Evolutionary conservation across 441 rosid species (phyloP).

Genomic region (Croton setiger): DNA sequence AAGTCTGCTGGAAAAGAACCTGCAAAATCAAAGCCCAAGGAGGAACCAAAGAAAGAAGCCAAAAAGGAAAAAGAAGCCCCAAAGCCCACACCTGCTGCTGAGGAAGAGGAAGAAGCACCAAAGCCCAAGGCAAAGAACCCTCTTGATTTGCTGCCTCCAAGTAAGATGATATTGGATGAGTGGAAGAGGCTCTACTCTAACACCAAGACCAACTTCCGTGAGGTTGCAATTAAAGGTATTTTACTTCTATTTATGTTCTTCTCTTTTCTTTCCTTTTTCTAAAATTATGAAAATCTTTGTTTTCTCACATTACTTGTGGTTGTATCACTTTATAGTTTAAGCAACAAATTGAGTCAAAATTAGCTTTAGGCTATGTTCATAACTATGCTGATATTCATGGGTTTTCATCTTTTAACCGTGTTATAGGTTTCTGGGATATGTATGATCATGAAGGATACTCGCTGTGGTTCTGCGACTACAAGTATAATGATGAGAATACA

Average conservation of each 20-base stretch:
- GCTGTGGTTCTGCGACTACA: conserved; percentile 92
- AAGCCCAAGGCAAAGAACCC: conserved; percentile 93
- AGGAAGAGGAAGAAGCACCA: conserved; percentile 74
- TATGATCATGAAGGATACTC: conserved; percentile 97
- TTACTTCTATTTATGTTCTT: neutral
- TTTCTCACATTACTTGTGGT: no score
- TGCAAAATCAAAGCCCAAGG: conserved; percentile 60
- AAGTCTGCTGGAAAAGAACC: conserved; percentile 56
- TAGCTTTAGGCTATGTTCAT: neutral
- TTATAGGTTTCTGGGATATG: conserved; percentile 98
- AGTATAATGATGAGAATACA: conserved; percentile 85
- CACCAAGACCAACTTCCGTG: conserved; percentile 93
- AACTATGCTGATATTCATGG: neutral
- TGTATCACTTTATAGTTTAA: neutral
- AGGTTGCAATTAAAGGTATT: conserved; percentile 86
- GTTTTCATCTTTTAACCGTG: neutral
- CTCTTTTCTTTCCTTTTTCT: neutral
- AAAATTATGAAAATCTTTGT: neutral
- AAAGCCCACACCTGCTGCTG: conserved; percentile 46
- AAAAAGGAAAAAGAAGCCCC: conserved; percentile 52
- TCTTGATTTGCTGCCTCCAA: conserved; percentile 89
- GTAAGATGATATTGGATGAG: conserved; percentile 86
- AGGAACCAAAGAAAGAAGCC: conserved; percentile 58
- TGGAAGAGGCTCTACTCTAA: conserved; percentile 99
- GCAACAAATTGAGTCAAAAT: neutral